These are phyloP conservation scores for Haberlea rhodopensis DNA, from an alignment of 257 asterid genomes.

Conservation along the genomic window DNA sequence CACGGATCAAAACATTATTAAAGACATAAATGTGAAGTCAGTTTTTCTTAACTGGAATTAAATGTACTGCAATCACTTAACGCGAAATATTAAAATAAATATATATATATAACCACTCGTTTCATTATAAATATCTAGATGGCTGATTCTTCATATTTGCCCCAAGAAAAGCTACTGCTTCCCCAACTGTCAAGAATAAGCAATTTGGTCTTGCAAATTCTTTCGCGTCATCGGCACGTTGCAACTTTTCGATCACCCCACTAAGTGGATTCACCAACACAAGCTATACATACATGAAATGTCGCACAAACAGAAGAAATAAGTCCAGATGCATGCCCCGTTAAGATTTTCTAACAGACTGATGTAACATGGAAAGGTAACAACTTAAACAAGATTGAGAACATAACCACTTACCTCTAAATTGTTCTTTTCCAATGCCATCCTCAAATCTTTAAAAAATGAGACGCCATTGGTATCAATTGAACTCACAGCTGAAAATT, in stretches of 20 bases:
- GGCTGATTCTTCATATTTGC: conserved; percentile 45
- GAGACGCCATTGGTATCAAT: conserved; percentile 78
- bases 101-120: background rate
- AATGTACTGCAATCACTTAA: too few relatives aligned
- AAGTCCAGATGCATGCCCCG: background rate
- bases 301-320: background rate
- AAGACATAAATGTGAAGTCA: too few relatives aligned
- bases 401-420: conserved; percentile 52
- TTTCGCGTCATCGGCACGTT: conserved; percentile 44
- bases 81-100: background rate
- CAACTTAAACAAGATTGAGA: background rate
- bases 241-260: conserved; percentile 74
- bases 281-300: conserved; percentile 38
- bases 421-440: conserved; percentile 52
- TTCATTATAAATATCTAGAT: conserved; percentile 29
- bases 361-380: background rate
- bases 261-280: conserved; percentile 83
- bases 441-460: conserved; percentile 70
- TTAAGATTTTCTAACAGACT: background rate
- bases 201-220: conserved; percentile 50
- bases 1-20: too few relatives aligned
- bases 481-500: conserved; percentile 64
- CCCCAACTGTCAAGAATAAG: conserved; percentile 82
- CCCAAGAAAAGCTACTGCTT: conserved; percentile 62
- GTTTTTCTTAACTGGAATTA: background rate